phyloP scores from a whole-genome alignment of 2,329 filamentous ascomycete genomes.

The Chaetomiaceae sp. region DNA sequence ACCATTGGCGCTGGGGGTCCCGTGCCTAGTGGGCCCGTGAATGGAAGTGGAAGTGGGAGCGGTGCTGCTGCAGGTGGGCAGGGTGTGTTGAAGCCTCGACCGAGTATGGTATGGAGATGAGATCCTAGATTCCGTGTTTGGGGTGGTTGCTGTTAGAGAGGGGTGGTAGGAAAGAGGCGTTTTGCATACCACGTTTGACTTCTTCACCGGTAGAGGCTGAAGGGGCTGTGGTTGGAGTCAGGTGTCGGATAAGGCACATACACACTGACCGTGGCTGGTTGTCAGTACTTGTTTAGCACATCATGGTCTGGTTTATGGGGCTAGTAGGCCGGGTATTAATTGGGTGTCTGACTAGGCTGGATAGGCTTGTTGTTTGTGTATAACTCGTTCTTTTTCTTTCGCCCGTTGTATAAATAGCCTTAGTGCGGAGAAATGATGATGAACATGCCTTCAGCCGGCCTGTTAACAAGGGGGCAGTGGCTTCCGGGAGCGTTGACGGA shows the following conservation, averaged over 20 bases:
- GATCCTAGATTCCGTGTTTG: neutral
- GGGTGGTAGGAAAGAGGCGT: neutral
- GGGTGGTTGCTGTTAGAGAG: neutral
- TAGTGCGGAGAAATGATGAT: neutral
- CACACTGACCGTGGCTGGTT: neutral
- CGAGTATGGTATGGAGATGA: slow-evolving; percentile 23
- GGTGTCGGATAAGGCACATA: neutral
- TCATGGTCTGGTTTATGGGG: slow-evolving; percentile 12
- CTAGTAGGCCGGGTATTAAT: no score
- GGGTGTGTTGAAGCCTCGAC: slow-evolving; percentile 4
- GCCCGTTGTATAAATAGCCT: slow-evolving; percentile 9
- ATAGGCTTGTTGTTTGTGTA: slow-evolving; percentile 6
- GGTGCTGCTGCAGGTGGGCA: neutral
- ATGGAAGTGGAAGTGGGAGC: slow-evolving; percentile 7
- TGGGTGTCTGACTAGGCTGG: neutral
- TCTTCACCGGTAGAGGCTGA: neutral
- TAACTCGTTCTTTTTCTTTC: neutral
- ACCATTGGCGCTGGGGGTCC: slow-evolving; percentile 37
- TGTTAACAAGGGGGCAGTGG: neutral
- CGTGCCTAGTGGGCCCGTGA: neutral
- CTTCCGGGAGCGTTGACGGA: no score
- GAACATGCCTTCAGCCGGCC: no score
- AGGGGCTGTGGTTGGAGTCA: slow-evolving; percentile 5
- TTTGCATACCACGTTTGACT: neutral
- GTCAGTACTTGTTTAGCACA: neutral